Base-by-base conservation (phyloP, 2,329 filamentous ascomycete genomes). In the Colletotrichum sp. region DNA sequence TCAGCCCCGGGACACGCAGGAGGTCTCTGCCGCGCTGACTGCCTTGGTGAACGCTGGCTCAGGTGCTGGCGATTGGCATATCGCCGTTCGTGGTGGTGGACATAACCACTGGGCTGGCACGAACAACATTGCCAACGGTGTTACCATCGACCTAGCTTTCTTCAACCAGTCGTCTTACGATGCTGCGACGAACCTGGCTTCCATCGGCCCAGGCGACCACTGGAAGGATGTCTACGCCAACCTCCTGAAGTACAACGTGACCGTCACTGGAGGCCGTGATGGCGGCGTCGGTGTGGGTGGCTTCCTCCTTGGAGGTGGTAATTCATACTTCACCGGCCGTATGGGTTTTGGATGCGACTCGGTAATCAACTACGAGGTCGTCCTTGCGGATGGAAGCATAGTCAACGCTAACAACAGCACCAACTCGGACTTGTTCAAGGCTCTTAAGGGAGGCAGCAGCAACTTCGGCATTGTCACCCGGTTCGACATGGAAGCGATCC, bases 81-180 rank as follows among this genome's bases (percentile, higher is more conserved):
- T 90, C 71, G 88, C 89, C 3, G 83, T 88, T n/a, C 85, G 87
- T 52, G 87, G 88, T 75, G 89, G 89, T 32, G 89, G 89, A 1
- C 89, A 90, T 80, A 84, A 85, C 48, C 82, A 84, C 3, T 84
- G 85, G 77, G 79, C 83, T 1, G 86, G 85, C 16, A 82, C 84
- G 6, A 87, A 87, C 16, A 90, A 85, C 72, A 86, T 85, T 66
- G 80, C 83, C 14, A 83, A 82, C 4, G 87, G 86, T 4, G 80
- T 89, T n/a, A 84, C 85, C 4, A 85, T 90, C 71, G 86, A 89
- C 71, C 73, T 90, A 48, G 82, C 81, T 32, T 78, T 79, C 16
- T 57, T 79, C 52, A 79, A 78, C 55, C 8, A 14, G 64, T 69
- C 78, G 7, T 48, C 74, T 28, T 78, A 78, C 32, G 60, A 79